Base-by-base conservation (phyloP, 495 filamentous ascomycete species). In the Daldinia concentrica region DNA sequence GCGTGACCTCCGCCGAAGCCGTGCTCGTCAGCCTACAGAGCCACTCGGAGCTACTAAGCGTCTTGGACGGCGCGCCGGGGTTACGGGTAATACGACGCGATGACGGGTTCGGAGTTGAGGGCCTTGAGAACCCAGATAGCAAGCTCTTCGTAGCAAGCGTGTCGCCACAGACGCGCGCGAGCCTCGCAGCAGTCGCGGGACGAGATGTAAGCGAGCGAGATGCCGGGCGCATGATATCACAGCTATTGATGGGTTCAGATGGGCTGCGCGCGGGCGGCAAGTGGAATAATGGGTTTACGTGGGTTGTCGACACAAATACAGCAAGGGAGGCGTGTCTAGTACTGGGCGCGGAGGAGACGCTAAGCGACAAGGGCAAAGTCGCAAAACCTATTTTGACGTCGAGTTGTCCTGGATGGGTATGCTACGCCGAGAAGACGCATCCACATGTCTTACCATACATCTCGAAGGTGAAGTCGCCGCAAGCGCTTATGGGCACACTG, bases 351-450 rank as follows among this genome's bases (percentile, higher is more conserved):
- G 90, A 97, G 34, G 94, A 98, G 75, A 87, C 91, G 6, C 78
- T 85, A 19, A 78, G 67, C 0, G 55, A 57, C 34, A 37, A 62
- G 52, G 60, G 65, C 61, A 66, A 69, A 54, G 74, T 79, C 51
- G 34, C 88, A 54, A 87, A 86, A 43, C 96, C 94, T 0, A 90
- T 98, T 60, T 82, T 99, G 14, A 92, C 95, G 9, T 95, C 93
- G 9, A 92, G 93, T 11, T 99, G 95, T 77, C 95, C 95, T 0
- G 95, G 95, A 30, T 99, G 97, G 93, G 95, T 99, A 34, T 99
- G 95, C 81, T 98, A 99, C 78, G 94, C 95, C 54, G 95, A 99
- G 74, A 98, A 98, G 81, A 97, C 93, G 32, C 95, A 99, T 76
- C 93, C 95, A 0, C 90, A 96, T 72, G 88, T 98, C 45, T 86